Conservation (phyloP, 176 grass and related monocot genomes). For the Pharus latifolius region DNA sequence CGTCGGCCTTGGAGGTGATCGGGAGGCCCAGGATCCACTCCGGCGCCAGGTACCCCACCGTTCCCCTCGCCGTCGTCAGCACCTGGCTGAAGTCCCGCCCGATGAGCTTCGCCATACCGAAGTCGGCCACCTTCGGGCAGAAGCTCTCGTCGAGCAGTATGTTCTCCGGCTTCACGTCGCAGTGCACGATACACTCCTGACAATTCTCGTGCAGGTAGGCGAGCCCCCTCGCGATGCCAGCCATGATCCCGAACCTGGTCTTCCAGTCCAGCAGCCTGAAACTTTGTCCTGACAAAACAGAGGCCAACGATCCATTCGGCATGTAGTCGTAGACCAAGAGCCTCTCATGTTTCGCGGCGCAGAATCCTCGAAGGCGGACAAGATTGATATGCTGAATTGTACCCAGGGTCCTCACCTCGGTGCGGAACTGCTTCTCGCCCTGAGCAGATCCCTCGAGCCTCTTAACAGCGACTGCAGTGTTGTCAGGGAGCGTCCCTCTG, state of each 20-base stretch:
- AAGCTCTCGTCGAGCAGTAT: slow-evolving; percentile 24
- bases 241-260: slow-evolving; percentile 24
- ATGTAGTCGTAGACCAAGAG: slow-evolving; percentile 38
- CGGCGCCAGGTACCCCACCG: slow-evolving; percentile 39
- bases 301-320: slow-evolving; percentile 29
- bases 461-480: slow-evolving; percentile 23
- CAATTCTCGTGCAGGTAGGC: slow-evolving; percentile 44
- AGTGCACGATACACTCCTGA: slow-evolving; percentile 33
- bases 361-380: slow-evolving; percentile 32
- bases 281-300: neutral
- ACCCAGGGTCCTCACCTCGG: slow-evolving; percentile 29
- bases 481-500: slow-evolving; percentile 17
- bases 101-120: slow-evolving; percentile 48
- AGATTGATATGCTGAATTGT: slow-evolving; percentile 34
- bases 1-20: slow-evolving; percentile 33
- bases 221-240: slow-evolving; percentile 20
- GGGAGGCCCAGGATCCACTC: slow-evolving; percentile 41
- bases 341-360: slow-evolving; percentile 11
- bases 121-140: slow-evolving; percentile 34
- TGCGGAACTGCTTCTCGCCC: slow-evolving; percentile 47
- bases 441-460: slow-evolving; percentile 32
- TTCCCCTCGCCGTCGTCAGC: slow-evolving; percentile 40
- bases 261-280: slow-evolving; percentile 22
- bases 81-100: slow-evolving; percentile 21
- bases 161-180: slow-evolving; percentile 50